These are phyloP conservation scores for Gloeostereum incarnatum DNA, from an alignment of 768 basidiomycete species.

Conservation along the genomic window DNA sequence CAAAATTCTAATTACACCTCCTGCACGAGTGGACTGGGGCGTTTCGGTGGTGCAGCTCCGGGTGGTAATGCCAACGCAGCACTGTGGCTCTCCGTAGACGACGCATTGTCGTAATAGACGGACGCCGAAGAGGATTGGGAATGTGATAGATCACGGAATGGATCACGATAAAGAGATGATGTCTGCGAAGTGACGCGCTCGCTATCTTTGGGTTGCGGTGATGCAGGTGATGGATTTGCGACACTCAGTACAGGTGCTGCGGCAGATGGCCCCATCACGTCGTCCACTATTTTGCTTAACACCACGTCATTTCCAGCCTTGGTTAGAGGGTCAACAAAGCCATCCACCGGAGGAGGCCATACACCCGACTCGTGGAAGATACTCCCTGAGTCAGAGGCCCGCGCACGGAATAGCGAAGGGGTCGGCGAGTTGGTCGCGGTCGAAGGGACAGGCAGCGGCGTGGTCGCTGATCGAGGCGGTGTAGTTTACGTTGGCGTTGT, in stretches of 20 bases:
- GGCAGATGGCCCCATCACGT: slow-evolving; percentile 35
- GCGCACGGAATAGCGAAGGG: slow-evolving; percentile 25
- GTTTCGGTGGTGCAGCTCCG: neutral
- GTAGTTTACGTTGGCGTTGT: slow-evolving; percentile 8
- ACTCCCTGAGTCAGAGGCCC: slow-evolving; percentile 33
- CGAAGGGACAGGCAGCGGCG: too few species aligned
- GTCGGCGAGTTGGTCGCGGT: too few species aligned
- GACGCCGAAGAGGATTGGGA: neutral
- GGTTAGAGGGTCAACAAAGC: slow-evolving; percentile 28
- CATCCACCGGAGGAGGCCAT: slow-evolving; percentile 29
- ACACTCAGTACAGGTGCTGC: neutral
- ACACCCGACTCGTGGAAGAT: slow-evolving; percentile 37
- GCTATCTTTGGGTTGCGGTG: neutral
- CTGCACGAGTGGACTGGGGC: neutral
- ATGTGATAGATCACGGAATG: neutral
- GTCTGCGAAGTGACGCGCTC: neutral
- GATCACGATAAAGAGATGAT: neutral
- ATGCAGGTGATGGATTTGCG: neutral
- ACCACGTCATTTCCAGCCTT: slow-evolving; percentile 18
- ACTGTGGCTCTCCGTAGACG: neutral
- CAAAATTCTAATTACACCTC: too few species aligned
- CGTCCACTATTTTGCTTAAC: slow-evolving; percentile 31
- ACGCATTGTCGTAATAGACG: neutral
- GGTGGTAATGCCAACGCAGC: neutral
- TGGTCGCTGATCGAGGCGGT: slow-evolving; percentile 4